phyloP scores from a whole-genome alignment of 75 land plant genomes.

The Adiantum capillusveneris region DNA sequence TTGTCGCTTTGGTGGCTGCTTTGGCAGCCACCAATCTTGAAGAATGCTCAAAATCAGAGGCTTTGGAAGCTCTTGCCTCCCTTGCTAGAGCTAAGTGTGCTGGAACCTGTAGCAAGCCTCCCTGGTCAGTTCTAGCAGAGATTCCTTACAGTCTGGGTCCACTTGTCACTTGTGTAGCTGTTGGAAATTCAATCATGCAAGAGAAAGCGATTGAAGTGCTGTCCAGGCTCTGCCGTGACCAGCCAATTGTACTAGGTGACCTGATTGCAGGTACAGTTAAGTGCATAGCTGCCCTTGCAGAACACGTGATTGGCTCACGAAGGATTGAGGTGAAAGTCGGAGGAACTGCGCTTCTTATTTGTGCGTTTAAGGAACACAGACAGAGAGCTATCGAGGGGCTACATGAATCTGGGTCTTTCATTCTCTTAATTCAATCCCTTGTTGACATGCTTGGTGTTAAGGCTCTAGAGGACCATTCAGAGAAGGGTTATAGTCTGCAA shows the following conservation, averaged over 20 bases:
- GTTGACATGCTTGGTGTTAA: slow-evolving; percentile 60
- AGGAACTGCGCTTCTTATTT: slow-evolving; percentile 65
- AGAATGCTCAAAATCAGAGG: slow-evolving; percentile 52
- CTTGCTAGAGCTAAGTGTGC: slow-evolving; percentile 49
- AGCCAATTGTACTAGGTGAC: slow-evolving; percentile 58
- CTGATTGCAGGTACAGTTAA: slow-evolving; percentile 35
- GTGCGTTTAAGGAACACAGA: slow-evolving; percentile 73
- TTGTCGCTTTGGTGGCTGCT: slow-evolving; percentile 47
- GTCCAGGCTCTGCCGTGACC: slow-evolving; percentile 73
- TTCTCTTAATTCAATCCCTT: slow-evolving; percentile 49
- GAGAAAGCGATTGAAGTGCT: slow-evolving; percentile 86
- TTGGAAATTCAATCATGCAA: slow-evolving; percentile 50
- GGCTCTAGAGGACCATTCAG: slow-evolving; percentile 22
- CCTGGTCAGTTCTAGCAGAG: slow-evolving; percentile 54
- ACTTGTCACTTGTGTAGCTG: slow-evolving; percentile 47
- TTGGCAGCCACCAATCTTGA: slow-evolving; percentile 41
- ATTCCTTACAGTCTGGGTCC: slow-evolving; percentile 53
- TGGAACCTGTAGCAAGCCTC: slow-evolving; percentile 26
- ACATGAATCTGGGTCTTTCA: slow-evolving; percentile 39
- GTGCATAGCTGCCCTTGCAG: slow-evolving; percentile 56
- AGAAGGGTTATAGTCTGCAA: slow-evolving; percentile 15
- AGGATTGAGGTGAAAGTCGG: slow-evolving; percentile 73
- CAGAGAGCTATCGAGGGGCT: slow-evolving; percentile 51
- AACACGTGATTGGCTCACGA: slow-evolving; percentile 46
- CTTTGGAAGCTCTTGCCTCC: slow-evolving; percentile 63